Conservation (phyloP, 257 asterid species). For the Solanum pinnatisectum region DNA sequence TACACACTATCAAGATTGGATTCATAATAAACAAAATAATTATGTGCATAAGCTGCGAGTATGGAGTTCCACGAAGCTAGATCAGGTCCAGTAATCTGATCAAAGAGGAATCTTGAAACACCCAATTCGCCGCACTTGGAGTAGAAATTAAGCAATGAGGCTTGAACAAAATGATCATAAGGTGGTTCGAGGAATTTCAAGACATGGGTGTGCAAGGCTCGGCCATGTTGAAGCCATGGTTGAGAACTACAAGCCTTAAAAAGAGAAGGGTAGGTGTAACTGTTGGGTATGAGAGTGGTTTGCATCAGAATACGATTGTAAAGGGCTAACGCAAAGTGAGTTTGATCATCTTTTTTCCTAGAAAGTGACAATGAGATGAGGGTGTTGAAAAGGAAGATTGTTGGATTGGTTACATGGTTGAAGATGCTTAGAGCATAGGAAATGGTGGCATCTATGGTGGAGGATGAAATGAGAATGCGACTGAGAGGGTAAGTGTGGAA, state of each 20-base stretch:
- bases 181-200: slow-evolving; percentile 47
- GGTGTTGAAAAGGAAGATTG: slow-evolving; percentile 56
- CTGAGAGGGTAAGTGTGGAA: slow-evolving; percentile 66
- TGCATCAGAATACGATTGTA: slow-evolving; percentile 24
- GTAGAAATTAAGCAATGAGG: slow-evolving; percentile 61
- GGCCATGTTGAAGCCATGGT: slow-evolving; percentile 41
- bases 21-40: slow-evolving; percentile 3
- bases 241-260: slow-evolving; percentile 53
- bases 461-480: slow-evolving; percentile 45
- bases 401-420: slow-evolving; percentile 33
- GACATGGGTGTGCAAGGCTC: slow-evolving; percentile 54
- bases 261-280: slow-evolving; percentile 63
- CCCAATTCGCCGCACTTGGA: slow-evolving; percentile 45
- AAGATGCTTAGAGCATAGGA: slow-evolving; percentile 45
- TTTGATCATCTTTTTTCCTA: slow-evolving; percentile 19
- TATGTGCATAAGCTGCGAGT: slow-evolving; percentile 29
- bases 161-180: slow-evolving; percentile 50
- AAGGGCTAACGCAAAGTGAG: slow-evolving; percentile 29
- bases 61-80: slow-evolving; percentile 45
- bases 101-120: slow-evolving; percentile 32
- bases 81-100: slow-evolving; percentile 28
- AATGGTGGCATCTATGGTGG: slow-evolving; percentile 30
- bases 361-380: slow-evolving; percentile 43
- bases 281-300: slow-evolving; percentile 37
- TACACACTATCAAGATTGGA: neutral